Evolutionary conservation across 2,329 filamentous ascomycete species (phyloP), one percentile per base, ranked within the genome.

Genomic region (Cordyceps cicadae): DNA sequence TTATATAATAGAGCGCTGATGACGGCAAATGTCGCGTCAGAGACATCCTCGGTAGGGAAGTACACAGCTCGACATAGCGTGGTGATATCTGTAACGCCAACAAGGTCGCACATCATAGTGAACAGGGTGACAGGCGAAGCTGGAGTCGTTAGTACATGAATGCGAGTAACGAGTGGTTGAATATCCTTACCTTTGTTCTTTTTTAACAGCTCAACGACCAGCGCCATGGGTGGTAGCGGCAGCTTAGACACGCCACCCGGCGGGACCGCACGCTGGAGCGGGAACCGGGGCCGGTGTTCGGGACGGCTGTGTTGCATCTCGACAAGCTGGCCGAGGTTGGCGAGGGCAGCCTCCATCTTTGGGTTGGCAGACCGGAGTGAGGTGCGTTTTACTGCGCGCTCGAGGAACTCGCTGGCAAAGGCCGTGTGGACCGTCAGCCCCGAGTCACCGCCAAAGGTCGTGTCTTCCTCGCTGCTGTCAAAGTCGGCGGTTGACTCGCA

Each of bases 371-470:
- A 72, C 39, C 73, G 72, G 3, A 81, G 70, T 0, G 80, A 75
- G 1, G 78, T 79, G 26, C 77, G 74, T 64, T 76, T 71, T 29
- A 81, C 80, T n/a, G 78, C 77, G 61, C 78, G 74, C 65, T 84
- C 80, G 24, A 83, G 75, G 46, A 83, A 81, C 64, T 81, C 78
- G 67, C 74, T 79, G 24, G 79, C 81, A 65, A 82, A 82, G n/a
- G 75, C 75, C 3, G 81, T 78, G 60, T 82, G 79, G 5, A 77
- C 77, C 4, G 77, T 71, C 50, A 82, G 72, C 21, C 77, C 78
- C 1, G 78, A 76, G 65, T 79, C 76, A n/a, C 77, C 79, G 62
- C 79, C 74, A 66, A 78, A 76, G 15, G 72, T 74, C 9, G 54
- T 41, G 59, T 77, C 75, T 6, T 75, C 71, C 15, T 75, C 73